phyloP scores from a whole-genome alignment of 352 stramenopile genomes.

The Phytophthora tentaculata region DNA sequence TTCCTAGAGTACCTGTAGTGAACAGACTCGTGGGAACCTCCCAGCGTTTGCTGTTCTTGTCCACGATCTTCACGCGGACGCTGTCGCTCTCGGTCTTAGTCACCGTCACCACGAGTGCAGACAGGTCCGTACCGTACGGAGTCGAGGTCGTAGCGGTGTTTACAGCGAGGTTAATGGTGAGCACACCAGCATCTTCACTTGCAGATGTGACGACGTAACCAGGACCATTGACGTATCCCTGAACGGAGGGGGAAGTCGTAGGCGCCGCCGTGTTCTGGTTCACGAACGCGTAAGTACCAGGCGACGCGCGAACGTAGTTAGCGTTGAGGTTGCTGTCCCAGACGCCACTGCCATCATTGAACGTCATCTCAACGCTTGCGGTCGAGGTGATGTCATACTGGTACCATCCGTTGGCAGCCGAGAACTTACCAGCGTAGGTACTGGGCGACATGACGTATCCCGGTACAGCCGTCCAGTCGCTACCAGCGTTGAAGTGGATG shows the following conservation, averaged over 20 bases:
- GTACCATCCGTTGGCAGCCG: slow-evolving; percentile 49
- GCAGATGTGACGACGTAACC: slow-evolving; percentile 48
- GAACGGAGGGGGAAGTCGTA: slow-evolving; percentile 16
- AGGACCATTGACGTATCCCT: slow-evolving; percentile 39
- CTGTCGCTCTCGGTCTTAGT: slow-evolving; percentile 43
- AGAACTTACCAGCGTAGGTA: slow-evolving; percentile 42
- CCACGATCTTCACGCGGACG: slow-evolving; percentile 59
- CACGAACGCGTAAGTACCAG: slow-evolving; percentile 44
- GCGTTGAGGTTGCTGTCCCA: slow-evolving; percentile 55
- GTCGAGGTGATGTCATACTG: slow-evolving; percentile 36
- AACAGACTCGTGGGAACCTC: slow-evolving; percentile 51
- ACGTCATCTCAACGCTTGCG: slow-evolving; percentile 41
- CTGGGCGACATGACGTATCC: slow-evolving; percentile 46
- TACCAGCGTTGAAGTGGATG: slow-evolving; percentile 49
- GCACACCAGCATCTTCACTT: slow-evolving; percentile 31
- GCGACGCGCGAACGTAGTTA: slow-evolving; percentile 46
- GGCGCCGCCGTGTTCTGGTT: slow-evolving; percentile 31
- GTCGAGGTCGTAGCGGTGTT: slow-evolving; percentile 29
- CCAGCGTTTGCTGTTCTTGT: slow-evolving; percentile 59
- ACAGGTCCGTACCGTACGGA: slow-evolving; percentile 45
- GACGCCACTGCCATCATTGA: slow-evolving; percentile 46
- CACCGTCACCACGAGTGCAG: slow-evolving; percentile 48
- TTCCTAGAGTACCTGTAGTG: slow-evolving; percentile 34
- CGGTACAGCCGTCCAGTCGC: slow-evolving; percentile 40
- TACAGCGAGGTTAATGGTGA: slow-evolving; percentile 42